A percentile compares a stretch with the other conserved stretches of the same genome.
Conservation (phyloP, 2,329 filamentous ascomycete genomes). For the Fusarium chaquense region DNA sequence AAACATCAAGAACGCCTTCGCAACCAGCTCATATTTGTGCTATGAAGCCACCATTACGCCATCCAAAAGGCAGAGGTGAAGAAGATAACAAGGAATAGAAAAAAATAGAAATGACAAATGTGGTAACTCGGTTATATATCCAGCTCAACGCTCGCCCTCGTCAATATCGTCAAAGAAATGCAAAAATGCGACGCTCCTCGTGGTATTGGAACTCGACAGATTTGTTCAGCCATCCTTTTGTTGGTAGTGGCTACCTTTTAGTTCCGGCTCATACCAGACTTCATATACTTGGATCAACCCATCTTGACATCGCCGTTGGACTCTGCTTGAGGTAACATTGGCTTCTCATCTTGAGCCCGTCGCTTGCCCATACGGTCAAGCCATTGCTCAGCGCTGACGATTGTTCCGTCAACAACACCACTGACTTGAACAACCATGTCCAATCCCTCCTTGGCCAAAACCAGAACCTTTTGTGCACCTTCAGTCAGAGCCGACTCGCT, state of each 20-base stretch:
- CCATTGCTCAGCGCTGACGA: conserved; percentile 92
- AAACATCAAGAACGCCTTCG: not conserved
- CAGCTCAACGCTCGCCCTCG: conserved; percentile 10
- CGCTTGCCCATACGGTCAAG: conserved; percentile 77
- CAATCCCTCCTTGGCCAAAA: conserved; percentile 88
- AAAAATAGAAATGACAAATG: conserved; percentile 2
- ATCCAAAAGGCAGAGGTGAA: conserved; percentile 7
- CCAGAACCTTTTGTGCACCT: conserved; percentile 80
- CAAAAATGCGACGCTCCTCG: conserved; percentile 15
- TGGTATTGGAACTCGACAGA: conserved; percentile 20
- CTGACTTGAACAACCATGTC: conserved; percentile 96
- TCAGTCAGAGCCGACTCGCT: conserved; percentile 58
- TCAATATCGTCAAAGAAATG: conserved; percentile 14
- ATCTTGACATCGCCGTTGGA: conserved; percentile 49
- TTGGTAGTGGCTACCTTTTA: conserved; percentile 16
- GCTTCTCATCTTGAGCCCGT: conserved; percentile 46
- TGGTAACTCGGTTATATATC: conserved; percentile 11
- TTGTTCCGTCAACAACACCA: conserved; percentile 86
- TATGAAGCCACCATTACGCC: conserved; percentile 38
- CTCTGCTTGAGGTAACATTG: conserved; percentile 41
- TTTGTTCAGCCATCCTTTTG: conserved; percentile 18
- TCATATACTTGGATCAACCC: conserved; percentile 33
- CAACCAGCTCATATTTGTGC: conserved; percentile 30
- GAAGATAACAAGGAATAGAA: not conserved
- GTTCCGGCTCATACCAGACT: conserved; percentile 6